Evolutionary conservation across 2,329 filamentous ascomycete species (phyloP).

Genomic region (Purpureocillium lavendulum): DNA sequence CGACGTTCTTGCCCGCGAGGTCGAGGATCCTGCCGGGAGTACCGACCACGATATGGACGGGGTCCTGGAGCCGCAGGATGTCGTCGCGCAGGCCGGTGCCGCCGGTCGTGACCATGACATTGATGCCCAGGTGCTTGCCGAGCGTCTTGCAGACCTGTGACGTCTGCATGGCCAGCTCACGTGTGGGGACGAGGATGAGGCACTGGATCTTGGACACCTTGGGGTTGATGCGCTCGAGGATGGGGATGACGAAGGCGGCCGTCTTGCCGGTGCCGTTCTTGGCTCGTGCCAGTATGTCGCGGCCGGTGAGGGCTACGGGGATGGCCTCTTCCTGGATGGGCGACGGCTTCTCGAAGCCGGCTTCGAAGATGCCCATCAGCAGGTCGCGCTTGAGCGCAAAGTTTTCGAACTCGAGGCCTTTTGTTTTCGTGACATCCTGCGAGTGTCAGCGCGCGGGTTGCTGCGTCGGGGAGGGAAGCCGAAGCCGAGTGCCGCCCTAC

Average conservation of each 20-base stretch:
- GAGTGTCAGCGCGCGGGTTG: background rate
- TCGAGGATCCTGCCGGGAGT: slow-evolving; percentile 95
- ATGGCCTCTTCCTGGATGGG: slow-evolving; percentile 99
- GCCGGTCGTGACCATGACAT: slow-evolving; percentile 98
- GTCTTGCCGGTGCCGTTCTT: slow-evolving; percentile 99
- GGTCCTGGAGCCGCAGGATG: slow-evolving; percentile 87
- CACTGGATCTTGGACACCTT: slow-evolving; percentile 96
- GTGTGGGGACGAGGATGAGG: slow-evolving; percentile 89
- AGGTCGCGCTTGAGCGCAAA: slow-evolving; percentile 92
- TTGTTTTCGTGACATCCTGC: slow-evolving; percentile 95
- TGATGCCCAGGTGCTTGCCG: slow-evolving; percentile 92
- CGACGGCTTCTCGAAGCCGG: slow-evolving; percentile 96
- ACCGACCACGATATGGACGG: slow-evolving; percentile 95
- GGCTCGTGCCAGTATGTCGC: slow-evolving; percentile 90
- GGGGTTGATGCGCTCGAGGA: slow-evolving; percentile 90
- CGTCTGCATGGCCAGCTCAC: slow-evolving; percentile 95
- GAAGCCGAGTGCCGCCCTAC: slow-evolving; percentile 38
- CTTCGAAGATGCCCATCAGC: slow-evolving; percentile 98
- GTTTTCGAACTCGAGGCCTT: slow-evolving; percentile 95
- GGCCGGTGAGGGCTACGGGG: slow-evolving; percentile 87
- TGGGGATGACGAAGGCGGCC: slow-evolving; percentile 93
- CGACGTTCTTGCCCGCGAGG: slow-evolving; percentile 90
- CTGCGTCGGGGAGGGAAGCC: background rate
- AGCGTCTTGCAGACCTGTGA: slow-evolving; percentile 99
- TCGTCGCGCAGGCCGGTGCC: slow-evolving; percentile 93